A percentile compares a stretch with the other conserved stretches of the same genome.
These are phyloP conservation scores for Micractinium conductrix DNA, from an alignment of 139 green algal species.

Conservation along the genomic window DNA sequence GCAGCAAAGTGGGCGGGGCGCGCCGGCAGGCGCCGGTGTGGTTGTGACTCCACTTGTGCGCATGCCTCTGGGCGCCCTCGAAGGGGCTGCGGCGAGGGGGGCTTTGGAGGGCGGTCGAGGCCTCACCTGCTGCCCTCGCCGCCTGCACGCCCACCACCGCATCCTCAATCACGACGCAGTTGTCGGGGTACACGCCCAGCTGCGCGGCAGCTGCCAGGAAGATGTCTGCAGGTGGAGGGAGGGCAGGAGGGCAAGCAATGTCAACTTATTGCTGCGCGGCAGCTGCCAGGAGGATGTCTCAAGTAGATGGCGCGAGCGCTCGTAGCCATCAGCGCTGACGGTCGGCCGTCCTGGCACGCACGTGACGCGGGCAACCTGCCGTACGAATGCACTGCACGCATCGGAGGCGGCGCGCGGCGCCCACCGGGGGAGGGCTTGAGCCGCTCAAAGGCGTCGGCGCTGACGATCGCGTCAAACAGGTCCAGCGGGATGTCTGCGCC, in stretches of 20 bases:
- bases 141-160: constrained; percentile 73
- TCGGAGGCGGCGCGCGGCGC: background rate
- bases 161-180: constrained; percentile 82
- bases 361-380: no score
- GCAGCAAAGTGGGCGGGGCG: no score
- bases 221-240: constrained; percentile 60
- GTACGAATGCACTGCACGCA: no score
- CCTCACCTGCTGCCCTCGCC: constrained; percentile 58
- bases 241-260: background rate
- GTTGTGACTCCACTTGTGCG: constrained; percentile 71
- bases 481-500: constrained; percentile 56
- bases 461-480: constrained; percentile 72
- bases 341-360: no score
- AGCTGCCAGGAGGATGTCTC: no score
- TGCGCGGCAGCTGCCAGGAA: constrained; percentile 66
- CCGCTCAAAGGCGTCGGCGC: constrained; percentile 68
- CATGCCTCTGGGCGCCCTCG: constrained; percentile 56
- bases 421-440: constrained; percentile 27
- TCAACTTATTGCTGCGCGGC: no score
- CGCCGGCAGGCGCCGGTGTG: constrained; percentile 44
- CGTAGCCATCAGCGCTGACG: no score
- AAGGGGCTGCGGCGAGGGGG: background rate
- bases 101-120: background rate
- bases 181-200: constrained; percentile 55
- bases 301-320: no score